Conservation (phyloP, 371 early-diverging fungal species). For the Paramicrosporidium saccamoebae region DNA sequence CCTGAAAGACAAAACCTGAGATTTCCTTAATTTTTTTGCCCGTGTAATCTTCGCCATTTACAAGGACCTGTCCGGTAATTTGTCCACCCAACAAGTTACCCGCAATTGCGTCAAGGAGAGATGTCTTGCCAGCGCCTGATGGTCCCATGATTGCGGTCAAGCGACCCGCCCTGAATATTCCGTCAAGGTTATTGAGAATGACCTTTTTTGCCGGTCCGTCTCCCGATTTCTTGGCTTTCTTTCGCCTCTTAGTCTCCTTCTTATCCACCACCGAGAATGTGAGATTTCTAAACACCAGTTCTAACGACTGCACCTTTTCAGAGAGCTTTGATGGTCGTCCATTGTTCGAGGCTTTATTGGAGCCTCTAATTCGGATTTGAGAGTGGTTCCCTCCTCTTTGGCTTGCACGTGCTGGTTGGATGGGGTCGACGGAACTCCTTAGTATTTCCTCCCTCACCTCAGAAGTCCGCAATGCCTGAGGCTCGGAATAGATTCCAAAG, state of each 20-base stretch:
- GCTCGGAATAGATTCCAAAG: too few species aligned
- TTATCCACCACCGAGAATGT: conserved; percentile 7
- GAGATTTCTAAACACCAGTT: conserved; percentile 6
- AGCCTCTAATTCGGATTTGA: too few species aligned
- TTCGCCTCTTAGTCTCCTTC: too few species aligned
- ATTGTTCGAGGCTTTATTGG: too few species aligned
- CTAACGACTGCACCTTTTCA: conserved; percentile 2
- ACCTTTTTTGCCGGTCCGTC: too few species aligned
- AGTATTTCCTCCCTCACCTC: too few species aligned
- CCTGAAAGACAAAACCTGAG: conserved; percentile 51
- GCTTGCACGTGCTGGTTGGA: too few species aligned
- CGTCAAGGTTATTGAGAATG: conserved; percentile 8
- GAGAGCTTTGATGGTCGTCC: too few species aligned
- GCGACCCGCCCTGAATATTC: conserved; percentile 16
- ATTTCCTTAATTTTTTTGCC: conserved; percentile 16
- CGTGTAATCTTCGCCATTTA: conserved; percentile 11
- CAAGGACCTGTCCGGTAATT: conserved; percentile 18
- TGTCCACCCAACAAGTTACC: conserved; percentile 35
- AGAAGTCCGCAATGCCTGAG: too few species aligned
- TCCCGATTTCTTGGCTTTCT: too few species aligned
- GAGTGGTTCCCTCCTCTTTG: too few species aligned
- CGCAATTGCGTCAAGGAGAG: conserved; percentile 41
- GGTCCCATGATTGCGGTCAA: conserved; percentile 50
- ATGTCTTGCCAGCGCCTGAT: conserved; percentile 59
- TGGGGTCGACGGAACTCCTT: too few species aligned